A percentile compares a stretch with the other conserved stretches of the same genome.
Conservation (phyloP, 495 filamentous ascomycete genomes). For the Filosporella fistucella region DNA sequence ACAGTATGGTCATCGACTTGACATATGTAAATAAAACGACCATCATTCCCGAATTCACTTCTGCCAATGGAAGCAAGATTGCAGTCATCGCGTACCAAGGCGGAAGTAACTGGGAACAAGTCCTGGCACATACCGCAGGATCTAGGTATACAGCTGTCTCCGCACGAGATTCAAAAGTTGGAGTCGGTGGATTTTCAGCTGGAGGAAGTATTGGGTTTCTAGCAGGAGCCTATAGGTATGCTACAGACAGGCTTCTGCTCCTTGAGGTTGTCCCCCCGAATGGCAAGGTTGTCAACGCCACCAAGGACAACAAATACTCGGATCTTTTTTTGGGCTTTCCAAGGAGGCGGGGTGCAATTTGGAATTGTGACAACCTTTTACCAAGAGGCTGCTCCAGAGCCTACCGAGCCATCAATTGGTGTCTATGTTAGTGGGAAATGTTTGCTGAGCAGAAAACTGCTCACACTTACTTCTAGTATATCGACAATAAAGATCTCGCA, state of each 20-base stretch:
- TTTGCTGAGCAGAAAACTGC: background rate
- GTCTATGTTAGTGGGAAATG: background rate
- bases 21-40: background rate
- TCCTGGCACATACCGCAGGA: background rate
- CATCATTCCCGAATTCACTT: background rate
- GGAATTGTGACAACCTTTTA: background rate
- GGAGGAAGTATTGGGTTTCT: background rate
- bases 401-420: background rate
- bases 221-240: background rate
- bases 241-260: background rate
- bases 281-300: background rate
- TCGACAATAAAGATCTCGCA: background rate
- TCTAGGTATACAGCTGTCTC: background rate
- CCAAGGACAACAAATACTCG: background rate
- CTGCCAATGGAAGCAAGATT: background rate
- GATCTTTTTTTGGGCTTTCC: slow-evolving; percentile 2
- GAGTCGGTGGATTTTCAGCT: background rate
- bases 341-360: background rate
- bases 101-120: background rate
- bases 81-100: background rate
- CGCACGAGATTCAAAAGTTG: background rate
- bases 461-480: background rate
- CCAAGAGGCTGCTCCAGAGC: background rate
- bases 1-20: background rate
- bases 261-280: background rate